Conservation (phyloP, 257 asterid genomes). For the Penstemon newberryi region DNA sequence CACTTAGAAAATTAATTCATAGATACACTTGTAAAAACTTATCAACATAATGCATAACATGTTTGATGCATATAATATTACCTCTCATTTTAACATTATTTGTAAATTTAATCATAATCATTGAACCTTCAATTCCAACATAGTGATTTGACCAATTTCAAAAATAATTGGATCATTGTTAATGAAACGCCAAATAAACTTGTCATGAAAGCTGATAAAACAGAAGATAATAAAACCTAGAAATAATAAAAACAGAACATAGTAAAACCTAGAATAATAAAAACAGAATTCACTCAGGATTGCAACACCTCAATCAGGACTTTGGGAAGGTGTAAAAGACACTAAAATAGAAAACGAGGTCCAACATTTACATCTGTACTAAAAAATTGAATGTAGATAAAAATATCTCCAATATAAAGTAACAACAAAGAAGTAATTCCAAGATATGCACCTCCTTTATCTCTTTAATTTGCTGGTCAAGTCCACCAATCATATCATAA, state of each 20-base stretch:
- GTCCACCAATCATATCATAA: slow-evolving; percentile 77
- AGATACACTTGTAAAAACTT: background rate
- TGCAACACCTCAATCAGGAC: too few species aligned
- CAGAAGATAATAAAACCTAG: too few species aligned
- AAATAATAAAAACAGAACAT: background rate
- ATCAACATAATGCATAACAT: background rate
- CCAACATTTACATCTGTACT: too few species aligned
- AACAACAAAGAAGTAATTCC: slow-evolving; percentile 11
- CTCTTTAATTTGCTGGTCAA: slow-evolving; percentile 96
- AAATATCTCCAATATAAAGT: slow-evolving; percentile 1
- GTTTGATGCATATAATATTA: background rate
- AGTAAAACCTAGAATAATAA: too few species aligned
- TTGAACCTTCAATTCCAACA: background rate
- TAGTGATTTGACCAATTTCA: background rate
- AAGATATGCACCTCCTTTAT: slow-evolving; percentile 67
- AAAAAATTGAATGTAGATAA: background rate
- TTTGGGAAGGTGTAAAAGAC: background rate
- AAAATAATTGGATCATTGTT: background rate
- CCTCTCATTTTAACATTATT: background rate
- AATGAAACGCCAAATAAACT: background rate
- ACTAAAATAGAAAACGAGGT: background rate
- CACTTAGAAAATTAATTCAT: background rate
- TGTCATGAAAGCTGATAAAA: too few species aligned
- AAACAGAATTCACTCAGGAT: too few species aligned
- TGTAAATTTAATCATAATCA: background rate